Evolutionary conservation across 73 alveolate species (phyloP).

Genomic region (Symbiodinium pilosum): DNA sequence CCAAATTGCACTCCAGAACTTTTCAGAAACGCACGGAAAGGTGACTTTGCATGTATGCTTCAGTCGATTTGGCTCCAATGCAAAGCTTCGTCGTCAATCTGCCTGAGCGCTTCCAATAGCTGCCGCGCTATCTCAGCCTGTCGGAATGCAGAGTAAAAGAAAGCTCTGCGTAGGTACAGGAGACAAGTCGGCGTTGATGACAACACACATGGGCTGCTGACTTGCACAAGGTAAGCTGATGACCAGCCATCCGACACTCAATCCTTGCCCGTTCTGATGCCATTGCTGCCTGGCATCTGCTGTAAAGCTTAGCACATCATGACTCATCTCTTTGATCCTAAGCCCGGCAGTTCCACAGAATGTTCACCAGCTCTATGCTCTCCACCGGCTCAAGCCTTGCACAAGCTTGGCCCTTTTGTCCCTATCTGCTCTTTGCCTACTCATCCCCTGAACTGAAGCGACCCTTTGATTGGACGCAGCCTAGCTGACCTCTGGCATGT

Average conservation of each 20-base stretch:
- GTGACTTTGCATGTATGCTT: too few species aligned
- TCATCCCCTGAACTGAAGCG: too few species aligned
- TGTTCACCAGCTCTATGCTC: constrained; percentile 41
- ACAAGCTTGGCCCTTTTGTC: too few species aligned
- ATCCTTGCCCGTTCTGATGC: constrained; percentile 47
- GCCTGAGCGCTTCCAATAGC: constrained; percentile 60
- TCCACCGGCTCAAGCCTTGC: constrained; percentile 50
- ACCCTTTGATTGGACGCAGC: too few species aligned
- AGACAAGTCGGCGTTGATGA: too few species aligned
- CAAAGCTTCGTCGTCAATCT: neutral
- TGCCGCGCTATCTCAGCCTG: constrained; percentile 60
- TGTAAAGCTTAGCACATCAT: too few species aligned
- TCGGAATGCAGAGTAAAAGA: too few species aligned
- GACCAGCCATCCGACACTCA: constrained; percentile 37
- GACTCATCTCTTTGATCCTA: neutral
- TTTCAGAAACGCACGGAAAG: too few species aligned
- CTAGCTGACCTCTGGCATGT: too few species aligned
- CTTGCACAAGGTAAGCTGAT: neutral
- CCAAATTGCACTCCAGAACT: neutral
- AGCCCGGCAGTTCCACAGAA: neutral
- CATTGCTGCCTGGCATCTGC: constrained; percentile 18
- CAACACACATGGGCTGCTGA: too few species aligned
- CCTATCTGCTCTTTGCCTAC: too few species aligned
- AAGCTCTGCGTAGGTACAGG: too few species aligned
- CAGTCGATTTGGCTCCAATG: neutral